phyloP scores from a whole-genome alignment of 805 yeast genomes.

The Starmerella gropengiesseri region DNA sequence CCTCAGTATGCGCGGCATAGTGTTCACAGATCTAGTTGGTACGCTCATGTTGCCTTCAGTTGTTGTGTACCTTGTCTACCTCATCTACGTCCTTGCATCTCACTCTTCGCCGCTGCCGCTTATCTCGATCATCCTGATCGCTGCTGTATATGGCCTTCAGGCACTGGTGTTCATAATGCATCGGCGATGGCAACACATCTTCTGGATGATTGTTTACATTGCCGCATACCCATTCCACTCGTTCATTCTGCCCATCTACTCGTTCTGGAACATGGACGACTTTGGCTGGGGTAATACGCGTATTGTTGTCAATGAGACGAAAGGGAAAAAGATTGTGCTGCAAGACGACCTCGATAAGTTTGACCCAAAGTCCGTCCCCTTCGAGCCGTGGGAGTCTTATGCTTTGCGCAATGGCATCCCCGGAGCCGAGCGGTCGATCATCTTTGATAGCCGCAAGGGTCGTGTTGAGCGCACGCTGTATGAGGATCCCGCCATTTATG shows the following conservation, averaged over 20 bases:
- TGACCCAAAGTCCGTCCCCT: slow-evolving; percentile 30
- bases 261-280: slow-evolving; percentile 57
- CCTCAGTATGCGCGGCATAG: slow-evolving; percentile 50
- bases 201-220: slow-evolving; percentile 48
- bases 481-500: slow-evolving; percentile 17
- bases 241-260: slow-evolving; percentile 47
- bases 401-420: slow-evolving; percentile 31
- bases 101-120: slow-evolving; percentile 41
- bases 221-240: slow-evolving; percentile 53
- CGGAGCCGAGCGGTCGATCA: slow-evolving; percentile 31
- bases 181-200: slow-evolving; percentile 37
- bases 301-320: slow-evolving; percentile 43
- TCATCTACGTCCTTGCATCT: slow-evolving; percentile 41
- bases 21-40: slow-evolving; percentile 46
- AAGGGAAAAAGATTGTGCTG: slow-evolving; percentile 37
- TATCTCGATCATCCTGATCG: slow-evolving; percentile 47
- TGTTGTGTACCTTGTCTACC: slow-evolving; percentile 42
- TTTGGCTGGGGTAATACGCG: slow-evolving; percentile 60
- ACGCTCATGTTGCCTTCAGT: slow-evolving; percentile 52
- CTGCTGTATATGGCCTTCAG: slow-evolving; percentile 47
- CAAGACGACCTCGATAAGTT: slow-evolving; percentile 30
- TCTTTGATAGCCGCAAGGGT: slow-evolving; percentile 30
- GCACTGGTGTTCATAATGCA: slow-evolving; percentile 43
- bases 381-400: slow-evolving; percentile 33
- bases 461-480: slow-evolving; percentile 25